Evolutionary conservation across 139 green algal genomes (phyloP).

Genomic region (Chlamydomonas incerta): DNA sequence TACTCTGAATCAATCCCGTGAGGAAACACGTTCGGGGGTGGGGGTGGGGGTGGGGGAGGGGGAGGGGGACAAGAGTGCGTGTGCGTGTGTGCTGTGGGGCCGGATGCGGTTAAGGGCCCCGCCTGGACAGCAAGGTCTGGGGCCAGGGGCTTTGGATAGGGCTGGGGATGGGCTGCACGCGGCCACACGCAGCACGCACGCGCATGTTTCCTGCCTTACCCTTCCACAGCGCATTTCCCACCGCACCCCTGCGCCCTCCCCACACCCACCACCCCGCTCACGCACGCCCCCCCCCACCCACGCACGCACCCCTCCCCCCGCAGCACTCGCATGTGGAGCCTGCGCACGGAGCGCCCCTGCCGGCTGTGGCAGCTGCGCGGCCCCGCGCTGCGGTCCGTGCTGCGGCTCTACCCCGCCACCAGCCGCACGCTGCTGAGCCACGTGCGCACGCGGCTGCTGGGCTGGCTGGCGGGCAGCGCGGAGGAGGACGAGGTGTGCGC

Average conservation of each 20-base stretch:
- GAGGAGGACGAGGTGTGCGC: slow-evolving; percentile 11
- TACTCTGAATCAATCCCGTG: no score
- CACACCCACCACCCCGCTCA: neutral
- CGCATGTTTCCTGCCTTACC: no score
- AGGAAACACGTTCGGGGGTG: no score
- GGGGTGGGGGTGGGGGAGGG: no score
- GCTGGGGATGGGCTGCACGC: no score
- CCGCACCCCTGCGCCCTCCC: neutral
- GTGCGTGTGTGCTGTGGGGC: no score
- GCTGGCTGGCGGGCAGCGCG: neutral
- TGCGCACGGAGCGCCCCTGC: slow-evolving; percentile 29
- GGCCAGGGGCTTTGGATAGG: no score
- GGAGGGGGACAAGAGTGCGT: no score
- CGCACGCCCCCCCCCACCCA: neutral
- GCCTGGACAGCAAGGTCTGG: no score
- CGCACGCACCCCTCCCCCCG: neutral
- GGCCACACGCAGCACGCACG: no score
- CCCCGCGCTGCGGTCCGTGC: neutral
- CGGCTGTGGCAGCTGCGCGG: slow-evolving; percentile 31
- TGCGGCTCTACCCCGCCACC: neutral
- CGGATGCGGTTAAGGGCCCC: no score
- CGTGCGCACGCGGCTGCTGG: slow-evolving; percentile 17
- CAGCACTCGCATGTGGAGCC: slow-evolving; percentile 23
- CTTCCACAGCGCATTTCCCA: neutral
- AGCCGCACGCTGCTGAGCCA: neutral